phyloP scores from a whole-genome alignment of 306 rosid species.

The Quercus berberidifolia region DNA sequence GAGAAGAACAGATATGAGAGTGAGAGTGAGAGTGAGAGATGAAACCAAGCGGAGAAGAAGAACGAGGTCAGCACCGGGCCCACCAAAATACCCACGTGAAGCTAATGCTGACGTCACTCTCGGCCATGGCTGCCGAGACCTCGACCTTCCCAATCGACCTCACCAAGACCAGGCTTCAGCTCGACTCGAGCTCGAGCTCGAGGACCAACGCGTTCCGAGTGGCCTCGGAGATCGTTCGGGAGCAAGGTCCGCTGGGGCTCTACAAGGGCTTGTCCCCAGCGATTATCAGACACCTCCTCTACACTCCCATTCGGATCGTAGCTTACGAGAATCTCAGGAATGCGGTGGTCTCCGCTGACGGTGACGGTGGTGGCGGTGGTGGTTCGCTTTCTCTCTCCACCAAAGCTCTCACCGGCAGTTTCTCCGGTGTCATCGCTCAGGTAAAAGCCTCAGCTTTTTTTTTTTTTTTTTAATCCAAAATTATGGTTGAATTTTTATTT shows the following conservation, averaged over 20 bases:
- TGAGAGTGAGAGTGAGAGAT: neutral
- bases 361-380: constrained; percentile 25
- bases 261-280: constrained; percentile 90
- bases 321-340: constrained; percentile 69
- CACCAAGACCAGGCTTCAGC: constrained; percentile 84
- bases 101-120: constrained; percentile 53
- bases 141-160: constrained; percentile 83
- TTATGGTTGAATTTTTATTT: too few relatives aligned
- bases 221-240: constrained; percentile 45
- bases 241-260: constrained; percentile 63
- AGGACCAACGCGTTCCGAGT: constrained; percentile 55
- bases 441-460: constrained; percentile 29
- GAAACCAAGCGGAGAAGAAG: constrained; percentile 20
- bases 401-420: constrained; percentile 71
- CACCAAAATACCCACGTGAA: constrained; percentile 33
- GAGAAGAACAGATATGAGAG: too few relatives aligned
- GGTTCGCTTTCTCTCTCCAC: constrained; percentile 44
- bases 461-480: too few relatives aligned
- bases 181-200: constrained; percentile 46
- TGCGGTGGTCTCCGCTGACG: constrained; percentile 7
- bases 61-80: too few relatives aligned
- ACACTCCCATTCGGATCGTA: constrained; percentile 77
- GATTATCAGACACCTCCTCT: constrained; percentile 64
- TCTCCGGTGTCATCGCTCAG: constrained; percentile 80
- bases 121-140: constrained; percentile 87